A percentile compares a stretch with the other conserved stretches of the same genome.
Conservation (phyloP, 2,329 filamentous ascomycete genomes). For the Fonsecaea pedrosoi region DNA sequence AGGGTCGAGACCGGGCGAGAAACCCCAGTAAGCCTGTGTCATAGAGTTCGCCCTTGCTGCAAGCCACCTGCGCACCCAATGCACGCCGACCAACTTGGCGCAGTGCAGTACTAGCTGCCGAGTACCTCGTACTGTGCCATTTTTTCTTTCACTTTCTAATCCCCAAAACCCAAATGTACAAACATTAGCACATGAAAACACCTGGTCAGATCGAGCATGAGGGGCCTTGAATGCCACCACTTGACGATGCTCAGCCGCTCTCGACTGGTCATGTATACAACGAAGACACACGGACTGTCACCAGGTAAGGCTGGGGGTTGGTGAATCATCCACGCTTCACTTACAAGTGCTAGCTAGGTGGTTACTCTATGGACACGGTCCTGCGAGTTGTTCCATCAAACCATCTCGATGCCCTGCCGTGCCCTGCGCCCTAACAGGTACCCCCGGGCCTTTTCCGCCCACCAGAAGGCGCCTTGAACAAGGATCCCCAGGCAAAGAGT, state of each 20-base stretch:
- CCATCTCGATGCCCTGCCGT: not conserved
- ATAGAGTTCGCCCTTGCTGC: not conserved
- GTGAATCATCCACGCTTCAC: constrained; percentile 1
- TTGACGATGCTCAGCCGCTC: constrained; percentile 2
- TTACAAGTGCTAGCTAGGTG: not conserved
- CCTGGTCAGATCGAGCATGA: not conserved
- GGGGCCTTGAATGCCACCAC: not conserved
- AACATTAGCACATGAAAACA: not conserved
- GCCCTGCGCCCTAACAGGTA: not conserved
- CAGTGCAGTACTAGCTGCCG: not conserved
- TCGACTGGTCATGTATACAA: not conserved
- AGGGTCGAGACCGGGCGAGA: constrained; percentile 1
- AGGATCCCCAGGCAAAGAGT: not conserved
- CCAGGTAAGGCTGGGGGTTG: not conserved
- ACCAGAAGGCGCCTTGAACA: not conserved
- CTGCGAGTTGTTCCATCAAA: not conserved
- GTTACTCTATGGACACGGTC: not conserved
- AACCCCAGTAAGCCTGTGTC: not conserved
- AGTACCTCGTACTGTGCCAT: not conserved
- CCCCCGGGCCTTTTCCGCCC: constrained; percentile 2
- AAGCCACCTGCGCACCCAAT: constrained; percentile 2
- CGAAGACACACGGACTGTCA: not conserved
- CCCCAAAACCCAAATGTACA: not conserved
- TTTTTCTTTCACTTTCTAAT: not conserved
- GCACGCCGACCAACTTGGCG: not conserved